Evolutionary conservation across 2,329 filamentous ascomycete species (phyloP), one percentile per base, ranked within the genome.

Genomic region (Scedosporium apiospermum): DNA sequence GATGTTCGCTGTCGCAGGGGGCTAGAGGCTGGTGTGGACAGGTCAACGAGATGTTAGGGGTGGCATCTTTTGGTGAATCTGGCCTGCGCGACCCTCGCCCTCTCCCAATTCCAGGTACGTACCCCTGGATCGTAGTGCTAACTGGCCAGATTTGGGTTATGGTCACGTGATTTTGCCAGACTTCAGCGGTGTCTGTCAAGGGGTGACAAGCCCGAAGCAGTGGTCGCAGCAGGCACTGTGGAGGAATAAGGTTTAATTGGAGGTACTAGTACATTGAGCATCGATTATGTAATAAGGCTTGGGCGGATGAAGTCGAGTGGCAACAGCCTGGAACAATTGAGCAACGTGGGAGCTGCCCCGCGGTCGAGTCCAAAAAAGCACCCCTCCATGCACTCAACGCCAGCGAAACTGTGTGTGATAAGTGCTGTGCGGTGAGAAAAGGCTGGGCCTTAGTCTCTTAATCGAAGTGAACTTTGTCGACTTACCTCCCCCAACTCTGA

Each of bases 11-110:
- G 49, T 61, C 49, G 49, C 60, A 27, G 46, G 46, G 51, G 51
- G 23, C 41, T 30, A 16, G 60, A 61, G 60, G 46, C 60, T 30
- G 60, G 57, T 59, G 60, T 61, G 60, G 60, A 61, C 60, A 61
- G 49, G 46, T 30, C 60, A 61, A 51, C 60, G 46, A 38, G 10
- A 27, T n/a, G 42, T 49, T 49, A 49, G 44, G 44, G 44, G 38
- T 27, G 49, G 46, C 23, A 18, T 34, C 42, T 53, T 61, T 49
- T 61, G 59, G 60, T 61, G 60, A 61, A 61, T 61, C 60, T 61
- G 60, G 55, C 60, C 60, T 61, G 60, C 49, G 60, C 46, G 60
- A 51, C 26, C 60, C 30, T 21, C 30, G 21, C 60, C 34, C 60
- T 21, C 57, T 16, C 30, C 38, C 38, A 59, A 23, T 59, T 23